Conservation (phyloP, 1,284 basidiomycete genomes). For the Leccinum ponderosum region DNA sequence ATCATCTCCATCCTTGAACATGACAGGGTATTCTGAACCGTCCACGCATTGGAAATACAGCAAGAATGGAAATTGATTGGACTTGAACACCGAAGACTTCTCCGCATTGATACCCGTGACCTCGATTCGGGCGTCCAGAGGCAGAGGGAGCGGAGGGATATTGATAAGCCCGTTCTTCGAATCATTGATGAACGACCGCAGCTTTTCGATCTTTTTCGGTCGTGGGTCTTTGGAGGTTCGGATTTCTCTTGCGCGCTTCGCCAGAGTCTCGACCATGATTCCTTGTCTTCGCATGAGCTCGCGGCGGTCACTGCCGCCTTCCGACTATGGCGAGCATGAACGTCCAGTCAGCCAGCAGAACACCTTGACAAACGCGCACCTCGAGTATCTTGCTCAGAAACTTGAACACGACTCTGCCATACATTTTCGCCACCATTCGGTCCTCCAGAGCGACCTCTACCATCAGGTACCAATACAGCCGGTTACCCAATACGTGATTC, state of each 20-base stretch:
- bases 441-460: slow-evolving; percentile 85
- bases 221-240: slow-evolving; percentile 90
- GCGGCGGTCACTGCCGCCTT: slow-evolving; percentile 75
- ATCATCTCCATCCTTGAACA: slow-evolving; percentile 99
- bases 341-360: neutral
- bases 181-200: slow-evolving; percentile 82
- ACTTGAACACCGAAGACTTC: slow-evolving; percentile 96
- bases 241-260: slow-evolving; percentile 83
- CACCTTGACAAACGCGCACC: slow-evolving; percentile 44
- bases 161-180: slow-evolving; percentile 78
- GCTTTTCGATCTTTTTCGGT: slow-evolving; percentile 96
- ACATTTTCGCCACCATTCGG: slow-evolving; percentile 87
- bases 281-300: slow-evolving; percentile 86
- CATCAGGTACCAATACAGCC: slow-evolving; percentile 97
- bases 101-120: slow-evolving; percentile 88
- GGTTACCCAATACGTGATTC: slow-evolving; percentile 86
- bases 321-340: slow-evolving; percentile 45
- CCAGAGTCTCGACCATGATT: slow-evolving; percentile 82
- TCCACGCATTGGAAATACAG: slow-evolving; percentile 86
- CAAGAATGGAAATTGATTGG: slow-evolving; percentile 90
- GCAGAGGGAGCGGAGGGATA: slow-evolving; percentile 81
- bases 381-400: slow-evolving; percentile 87
- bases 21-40: slow-evolving; percentile 84
- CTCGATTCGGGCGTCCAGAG: slow-evolving; percentile 83
- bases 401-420: slow-evolving; percentile 83